Evolutionary conservation across 2,329 filamentous ascomycete genomes (phyloP), one percentile per base, ranked within the genome.

Genomic region (Botrytis byssoidea): DNA sequence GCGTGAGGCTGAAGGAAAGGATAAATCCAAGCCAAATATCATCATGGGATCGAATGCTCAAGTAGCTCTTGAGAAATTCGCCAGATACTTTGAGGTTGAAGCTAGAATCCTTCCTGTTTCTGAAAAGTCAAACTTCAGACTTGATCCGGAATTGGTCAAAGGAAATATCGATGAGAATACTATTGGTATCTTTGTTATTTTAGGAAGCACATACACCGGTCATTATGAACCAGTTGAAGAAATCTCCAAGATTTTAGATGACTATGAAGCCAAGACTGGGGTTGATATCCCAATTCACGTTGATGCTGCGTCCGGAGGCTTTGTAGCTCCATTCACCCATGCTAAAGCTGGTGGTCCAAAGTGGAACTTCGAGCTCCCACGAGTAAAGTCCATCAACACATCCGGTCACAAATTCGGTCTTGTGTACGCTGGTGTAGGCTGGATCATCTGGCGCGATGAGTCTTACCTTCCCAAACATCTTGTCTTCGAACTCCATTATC

Each of bases 31-130:
- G 46, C 91, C 91, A 1, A 93, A 93, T 79, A 92, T 93, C 76
- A 84, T 93, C 78, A 93, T 93, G 91, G 91, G 90, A 1, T 86
- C 89, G 37, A 93, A 92, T 77, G 91, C 91, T 2, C 91, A 93
- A 81, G 91, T 93, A 0, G 91, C 91, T 0, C 84, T 93, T 60
- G 89, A 92, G 82, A 93, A 93, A 80, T 92, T 93, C 76, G 90
- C 91, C 4, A 83, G 90, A 40, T 93, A 93, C 80, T 93, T 93
- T 74, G 91, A 93, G 63, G 91, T 93, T 55, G 91, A 93, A 79
- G 87, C 89, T 37, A 85, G 87, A 65, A 91, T 91, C 73, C 82
- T 90, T 67, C 89, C 88, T 29, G 91, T 91, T 18, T 89, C 85
- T 70, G 85, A 87, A 76, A 86, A 88, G 79, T 90, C 88, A 73